Evolutionary conservation across 164 flowering plant species (phyloP).

Genomic region (Piper longum): DNA sequence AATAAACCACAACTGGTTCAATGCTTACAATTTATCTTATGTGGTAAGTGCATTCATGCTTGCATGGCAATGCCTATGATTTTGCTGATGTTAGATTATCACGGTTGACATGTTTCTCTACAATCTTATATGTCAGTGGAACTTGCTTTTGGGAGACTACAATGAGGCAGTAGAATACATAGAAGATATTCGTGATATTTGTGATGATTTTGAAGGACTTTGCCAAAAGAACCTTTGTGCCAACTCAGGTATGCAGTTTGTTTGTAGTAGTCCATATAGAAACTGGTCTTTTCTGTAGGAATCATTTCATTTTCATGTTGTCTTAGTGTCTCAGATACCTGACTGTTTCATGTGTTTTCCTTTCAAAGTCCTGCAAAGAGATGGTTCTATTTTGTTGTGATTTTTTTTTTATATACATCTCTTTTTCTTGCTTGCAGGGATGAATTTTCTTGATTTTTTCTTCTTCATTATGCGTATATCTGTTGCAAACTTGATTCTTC

Average conservation of each 20-base stretch:
- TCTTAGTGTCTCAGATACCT: background rate
- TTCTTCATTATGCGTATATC: constrained; percentile 43
- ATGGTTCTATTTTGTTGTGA: background rate
- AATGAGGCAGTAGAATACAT: constrained; percentile 78
- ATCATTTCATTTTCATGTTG: no score
- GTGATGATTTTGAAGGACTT: constrained; percentile 90
- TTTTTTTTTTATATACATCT: background rate
- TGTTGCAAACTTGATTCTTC: constrained; percentile 41
- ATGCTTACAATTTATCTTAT: constrained; percentile 66
- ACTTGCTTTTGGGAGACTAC: constrained; percentile 62
- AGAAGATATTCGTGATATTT: constrained; percentile 83
- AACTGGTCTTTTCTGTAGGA: background rate
- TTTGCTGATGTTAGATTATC: background rate
- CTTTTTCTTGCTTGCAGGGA: constrained; percentile 39
- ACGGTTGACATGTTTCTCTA: background rate
- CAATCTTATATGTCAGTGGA: constrained; percentile 36
- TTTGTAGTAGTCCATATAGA: background rate
- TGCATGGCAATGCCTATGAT: background rate
- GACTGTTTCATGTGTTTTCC: background rate
- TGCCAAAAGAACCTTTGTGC: constrained; percentile 95
- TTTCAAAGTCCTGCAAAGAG: background rate
- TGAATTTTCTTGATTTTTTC: constrained; percentile 75
- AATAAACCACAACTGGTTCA: constrained; percentile 94
- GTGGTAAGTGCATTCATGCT: constrained; percentile 44
- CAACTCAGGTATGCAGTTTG: constrained; percentile 55